Base-by-base conservation (phyloP, 345 rosid genomes). In the Citrus inodora region DNA sequence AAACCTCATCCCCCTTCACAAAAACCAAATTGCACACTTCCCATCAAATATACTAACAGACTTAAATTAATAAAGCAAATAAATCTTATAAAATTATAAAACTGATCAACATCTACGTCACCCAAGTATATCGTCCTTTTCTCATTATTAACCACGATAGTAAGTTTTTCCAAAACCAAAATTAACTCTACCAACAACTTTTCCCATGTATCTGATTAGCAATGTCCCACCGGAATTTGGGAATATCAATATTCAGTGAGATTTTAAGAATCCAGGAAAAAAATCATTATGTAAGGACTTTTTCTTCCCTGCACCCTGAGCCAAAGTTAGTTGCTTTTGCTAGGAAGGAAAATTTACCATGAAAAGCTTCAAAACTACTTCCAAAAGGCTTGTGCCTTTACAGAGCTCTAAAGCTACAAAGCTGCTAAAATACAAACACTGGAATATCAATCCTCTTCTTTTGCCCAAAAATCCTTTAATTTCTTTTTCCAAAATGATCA, bases 1-100 rank as follows among this genome's bases (percentile, higher is more conserved):
- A 89, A 80, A 83, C 86, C 80, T 93, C 99, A 81, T 92, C 96
- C 27, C 97, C 99, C 99, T 95, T 79, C 80, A 87, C 68, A 82
- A 55, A 17, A 21, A 55, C 7, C 13, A 73, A 76, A 72, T 64
- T 68, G 63, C 13, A 82, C 71, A 76, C 38, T 24, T 62, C 76
- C 64, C 27, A 17, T 82, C 37, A 70, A 65, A 25, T 63, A 61
- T 9, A 71, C 8, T 25, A 64, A 25, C 55, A 35, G 27, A 68
- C 28, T 71, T 25, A 32, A 25, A n/a, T 48, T 10, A 42, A 55
- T 11, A 32, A 63, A 38, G 40, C 27, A 67, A 55, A 55, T 38
- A 37, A 76, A 46, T 40, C 28, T 55, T 1, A 22, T 24, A 24
- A 55, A 27, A 27, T 24, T 6, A 37, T 24, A 65, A 33, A 59